A percentile compares a stretch with the other conserved stretches of the same genome.
Evolutionary conservation across 257 asterid genomes (phyloP).

Genomic region (Fraxinus cuspidata): DNA sequence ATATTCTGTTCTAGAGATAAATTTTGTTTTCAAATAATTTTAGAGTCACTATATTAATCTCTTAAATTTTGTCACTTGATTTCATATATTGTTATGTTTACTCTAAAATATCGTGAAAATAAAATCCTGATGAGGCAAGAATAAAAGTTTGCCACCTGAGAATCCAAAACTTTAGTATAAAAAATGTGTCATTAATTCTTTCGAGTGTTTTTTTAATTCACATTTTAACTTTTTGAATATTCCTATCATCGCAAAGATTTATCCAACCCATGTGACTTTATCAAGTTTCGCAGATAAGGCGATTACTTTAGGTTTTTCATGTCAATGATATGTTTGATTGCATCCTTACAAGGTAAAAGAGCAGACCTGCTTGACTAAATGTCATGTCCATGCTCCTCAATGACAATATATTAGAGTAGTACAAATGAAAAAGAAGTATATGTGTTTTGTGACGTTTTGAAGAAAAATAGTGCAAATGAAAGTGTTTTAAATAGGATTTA

Average conservation of each 20-base stretch:
- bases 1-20: not conserved
- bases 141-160: not conserved
- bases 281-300: no score
- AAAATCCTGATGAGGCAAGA: no score
- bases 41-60: not conserved
- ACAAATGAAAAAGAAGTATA: not conserved
- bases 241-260: no score
- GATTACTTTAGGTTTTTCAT: no score
- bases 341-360: no score
- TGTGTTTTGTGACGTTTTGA: not conserved
- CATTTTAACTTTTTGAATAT: not conserved
- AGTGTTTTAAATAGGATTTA: slow-evolving; percentile 6
- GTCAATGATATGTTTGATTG: no score
- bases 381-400: slow-evolving; percentile 24
- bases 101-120: no score
- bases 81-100: not conserved
- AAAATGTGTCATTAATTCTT: no score
- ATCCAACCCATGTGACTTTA: no score
- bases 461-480: not conserved
- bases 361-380: not conserved
- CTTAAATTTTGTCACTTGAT: not conserved
- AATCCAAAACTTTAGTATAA: no score
- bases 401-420: slow-evolving; percentile 2
- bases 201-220: no score
- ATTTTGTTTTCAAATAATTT: not conserved